Base-by-base conservation (phyloP, 306 rosid species). In the Luffa aegyptiaca region DNA sequence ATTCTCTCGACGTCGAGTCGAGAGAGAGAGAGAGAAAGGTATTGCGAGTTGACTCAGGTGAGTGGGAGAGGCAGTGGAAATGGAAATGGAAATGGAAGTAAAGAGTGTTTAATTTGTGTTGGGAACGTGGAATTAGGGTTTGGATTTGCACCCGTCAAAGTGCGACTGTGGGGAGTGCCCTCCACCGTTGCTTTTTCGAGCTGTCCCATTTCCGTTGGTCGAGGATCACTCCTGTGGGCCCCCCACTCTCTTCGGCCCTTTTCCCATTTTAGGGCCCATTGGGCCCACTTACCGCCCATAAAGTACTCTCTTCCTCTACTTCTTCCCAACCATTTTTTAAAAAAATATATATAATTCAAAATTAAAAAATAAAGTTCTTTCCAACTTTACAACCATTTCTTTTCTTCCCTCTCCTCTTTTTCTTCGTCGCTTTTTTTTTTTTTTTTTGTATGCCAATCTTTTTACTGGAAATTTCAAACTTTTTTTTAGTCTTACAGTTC, bases 171-270 rank as follows among this genome's bases (percentile, higher is more conserved):
- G 76, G 41, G 7, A 11, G 6, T 21, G 76, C 39, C 57, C 39
- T 71, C 57, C 39, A 46, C 76, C 76, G 56, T 71, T 71, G 76
- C 57, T 71, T 71, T 71, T 21, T 46, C 42, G 21, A 46, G 76
- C 57, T 71, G 57, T 71, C 57, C 41, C 76, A 71, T 71, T 71
- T 71, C 12, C n/a, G 76, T 46, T 71, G 56, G 76, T 71, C n/a
- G 17, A 45, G 5, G 5, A 71, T 46, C 76, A 71, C 76, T 45
- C 41, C 5, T 71, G 41, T 13, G 20, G 76, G 55, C 76, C 76
- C 75, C 75, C 55, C 41, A 46, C 76, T 41, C 55, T n/a, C 0
- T 9, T 41, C 2, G 21, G 13, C 48, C 75, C 75, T 42, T 42
- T 69, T 69, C 36, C 52, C 35, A 68, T 68, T 18, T 1, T 6